These are phyloP conservation scores for Taiozyma sp. DNA, from an alignment of 1,139 yeast species.

Conservation along the genomic window DNA sequence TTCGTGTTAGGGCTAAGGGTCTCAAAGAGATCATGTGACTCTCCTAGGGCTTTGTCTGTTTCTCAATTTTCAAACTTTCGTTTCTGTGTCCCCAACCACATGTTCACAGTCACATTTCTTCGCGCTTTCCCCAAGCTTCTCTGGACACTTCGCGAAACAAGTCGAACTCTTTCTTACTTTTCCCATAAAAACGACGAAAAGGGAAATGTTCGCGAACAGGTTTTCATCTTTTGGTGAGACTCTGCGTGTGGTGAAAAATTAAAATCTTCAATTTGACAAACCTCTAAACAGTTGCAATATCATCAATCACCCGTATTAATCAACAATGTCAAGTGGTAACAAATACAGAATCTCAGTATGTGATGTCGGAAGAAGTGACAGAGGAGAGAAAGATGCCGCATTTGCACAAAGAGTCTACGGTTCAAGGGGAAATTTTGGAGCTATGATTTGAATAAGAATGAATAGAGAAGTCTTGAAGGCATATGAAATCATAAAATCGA, in stretches of 20 bases:
- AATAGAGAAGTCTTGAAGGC: not conserved
- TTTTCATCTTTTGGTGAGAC: not conserved
- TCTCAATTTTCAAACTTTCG: not conserved
- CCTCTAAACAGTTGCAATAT: slow-evolving; percentile 2
- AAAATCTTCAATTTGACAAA: slow-evolving; percentile 4
- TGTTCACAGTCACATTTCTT: not conserved
- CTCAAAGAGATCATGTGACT: no score
- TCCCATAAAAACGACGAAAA: not conserved
- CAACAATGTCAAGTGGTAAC: slow-evolving; percentile 91
- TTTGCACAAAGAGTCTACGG: not conserved
- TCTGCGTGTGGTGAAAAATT: slow-evolving; percentile 7
- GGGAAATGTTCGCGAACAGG: not conserved
- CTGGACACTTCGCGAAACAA: not conserved
- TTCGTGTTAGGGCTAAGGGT: not conserved
- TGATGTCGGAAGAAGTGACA: slow-evolving; percentile 22
- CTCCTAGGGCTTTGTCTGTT: not conserved
- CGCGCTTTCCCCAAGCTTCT: not conserved
- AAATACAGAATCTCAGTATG: slow-evolving; percentile 99
- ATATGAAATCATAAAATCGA: not conserved
- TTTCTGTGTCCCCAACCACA: not conserved
- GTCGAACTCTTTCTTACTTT: not conserved
- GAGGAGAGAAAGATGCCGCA: not conserved
- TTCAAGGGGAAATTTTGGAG: not conserved
- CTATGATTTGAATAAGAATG: not conserved
- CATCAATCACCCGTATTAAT: slow-evolving; percentile 6